phyloP scores from a whole-genome alignment of 257 asterid genomes.

The Scutellaria barbata region DNA sequence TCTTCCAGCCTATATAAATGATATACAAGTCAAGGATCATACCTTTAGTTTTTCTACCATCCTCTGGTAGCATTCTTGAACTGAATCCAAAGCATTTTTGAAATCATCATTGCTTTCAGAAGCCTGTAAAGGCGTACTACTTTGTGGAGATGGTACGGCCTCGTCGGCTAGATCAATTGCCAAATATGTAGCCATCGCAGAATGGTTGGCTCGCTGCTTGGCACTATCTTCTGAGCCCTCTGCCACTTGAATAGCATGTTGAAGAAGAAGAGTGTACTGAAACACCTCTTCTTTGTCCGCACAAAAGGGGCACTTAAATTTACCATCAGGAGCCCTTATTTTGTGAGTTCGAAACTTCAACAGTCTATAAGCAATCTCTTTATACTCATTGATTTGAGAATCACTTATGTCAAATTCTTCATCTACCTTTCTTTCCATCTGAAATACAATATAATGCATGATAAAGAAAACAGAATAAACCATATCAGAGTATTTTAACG shows the following conservation, averaged over 20 bases:
- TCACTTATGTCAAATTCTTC: too few species aligned
- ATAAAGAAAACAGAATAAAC: too few species aligned
- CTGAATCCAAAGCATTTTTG: neutral
- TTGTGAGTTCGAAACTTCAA: neutral
- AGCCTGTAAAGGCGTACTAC: too few species aligned
- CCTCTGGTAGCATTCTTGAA: conserved; percentile 1
- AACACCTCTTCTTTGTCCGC: neutral
- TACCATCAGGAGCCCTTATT: neutral
- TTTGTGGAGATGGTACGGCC: neutral
- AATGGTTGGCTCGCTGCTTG: conserved; percentile 20
- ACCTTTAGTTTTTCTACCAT: neutral
- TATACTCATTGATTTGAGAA: neutral
- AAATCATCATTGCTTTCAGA: too few species aligned
- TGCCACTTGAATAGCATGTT: conserved; percentile 17
- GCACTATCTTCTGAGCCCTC: conserved; percentile 8
- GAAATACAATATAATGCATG: too few species aligned
- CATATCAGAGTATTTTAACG: too few species aligned
- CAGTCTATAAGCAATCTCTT: neutral
- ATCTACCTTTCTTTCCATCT: too few species aligned
- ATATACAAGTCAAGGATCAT: neutral
- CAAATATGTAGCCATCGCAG: conserved; percentile 27
- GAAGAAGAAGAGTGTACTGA: conserved; percentile 20
- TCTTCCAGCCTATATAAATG: neutral
- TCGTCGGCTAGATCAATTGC: conserved; percentile 10
- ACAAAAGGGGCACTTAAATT: conserved; percentile 19